Evolutionary conservation across 2,329 filamentous ascomycete species (phyloP).

Genomic region (Claviceps monticola): DNA sequence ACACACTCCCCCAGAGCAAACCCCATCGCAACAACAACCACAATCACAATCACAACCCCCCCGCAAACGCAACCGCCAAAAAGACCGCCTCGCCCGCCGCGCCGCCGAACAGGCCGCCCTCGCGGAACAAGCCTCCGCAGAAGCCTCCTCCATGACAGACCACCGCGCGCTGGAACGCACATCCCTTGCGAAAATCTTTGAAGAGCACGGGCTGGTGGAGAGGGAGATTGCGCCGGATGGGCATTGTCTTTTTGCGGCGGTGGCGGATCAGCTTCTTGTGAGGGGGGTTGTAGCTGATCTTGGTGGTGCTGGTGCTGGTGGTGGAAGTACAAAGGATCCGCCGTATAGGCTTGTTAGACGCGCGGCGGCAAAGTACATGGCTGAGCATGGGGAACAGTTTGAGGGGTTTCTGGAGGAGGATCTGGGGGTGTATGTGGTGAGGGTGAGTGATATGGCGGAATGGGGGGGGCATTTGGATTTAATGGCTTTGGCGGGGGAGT

Average conservation of each 20-base stretch:
- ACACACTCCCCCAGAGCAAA: too few species aligned
- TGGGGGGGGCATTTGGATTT: conserved; percentile 95
- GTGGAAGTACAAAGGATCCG: conserved; percentile 13
- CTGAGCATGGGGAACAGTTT: conserved; percentile 63
- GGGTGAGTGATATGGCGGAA: conserved; percentile 76
- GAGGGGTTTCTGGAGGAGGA: conserved; percentile 76
- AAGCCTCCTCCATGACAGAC: conserved; percentile 64
- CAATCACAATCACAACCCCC: conserved; percentile 1
- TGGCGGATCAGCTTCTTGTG: conserved; percentile 6
- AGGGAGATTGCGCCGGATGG: conserved; percentile 78
- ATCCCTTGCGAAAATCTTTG: conserved; percentile 56
- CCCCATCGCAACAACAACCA: too few species aligned
- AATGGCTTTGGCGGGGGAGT: conserved; percentile 67
- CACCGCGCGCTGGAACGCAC: conserved; percentile 55
- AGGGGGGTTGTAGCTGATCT: background rate
- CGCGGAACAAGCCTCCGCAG: conserved; percentile 52
- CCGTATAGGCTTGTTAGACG: conserved; percentile 55
- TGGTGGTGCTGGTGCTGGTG: background rate
- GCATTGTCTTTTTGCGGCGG: conserved; percentile 83
- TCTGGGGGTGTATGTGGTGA: conserved; percentile 55
- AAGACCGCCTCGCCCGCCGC: conserved; percentile 77
- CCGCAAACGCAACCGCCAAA: conserved; percentile 81
- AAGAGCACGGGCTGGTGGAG: conserved; percentile 50
- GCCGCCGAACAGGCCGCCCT: conserved; percentile 70
- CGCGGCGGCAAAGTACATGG: conserved; percentile 67